Percentiles rank a stretch among this genome's conserved stretches.
These are phyloP conservation scores for Candida mesenterica DNA, from an alignment of 1,139 yeast genomes.

Conservation along the genomic window DNA sequence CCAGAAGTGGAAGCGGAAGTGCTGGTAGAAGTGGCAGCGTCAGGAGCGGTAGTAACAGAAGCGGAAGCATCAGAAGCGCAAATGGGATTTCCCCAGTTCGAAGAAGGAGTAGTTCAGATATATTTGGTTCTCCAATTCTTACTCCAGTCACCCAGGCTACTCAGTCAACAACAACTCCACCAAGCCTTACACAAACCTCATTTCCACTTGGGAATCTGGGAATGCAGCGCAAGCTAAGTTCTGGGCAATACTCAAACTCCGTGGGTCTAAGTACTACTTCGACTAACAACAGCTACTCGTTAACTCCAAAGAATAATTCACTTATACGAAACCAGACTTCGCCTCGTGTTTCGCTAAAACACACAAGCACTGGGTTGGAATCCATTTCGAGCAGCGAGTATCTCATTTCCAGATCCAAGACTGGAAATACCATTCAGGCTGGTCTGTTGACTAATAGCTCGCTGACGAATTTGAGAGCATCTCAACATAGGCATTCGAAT, in stretches of 20 bases:
- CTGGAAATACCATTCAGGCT: conserved; percentile 4
- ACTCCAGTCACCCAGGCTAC: conserved; percentile 3
- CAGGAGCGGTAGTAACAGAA: neutral
- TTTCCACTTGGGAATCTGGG: neutral
- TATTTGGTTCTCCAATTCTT: conserved; percentile 8
- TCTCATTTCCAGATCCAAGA: conserved; percentile 10
- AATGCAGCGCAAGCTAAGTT: neutral
- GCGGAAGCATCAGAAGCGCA: neutral
- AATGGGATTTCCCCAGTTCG: conserved; percentile 3
- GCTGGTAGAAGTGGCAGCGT: neutral
- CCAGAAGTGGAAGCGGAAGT: neutral
- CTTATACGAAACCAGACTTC: conserved; percentile 7
- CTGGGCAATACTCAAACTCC: neutral
- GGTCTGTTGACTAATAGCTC: conserved; percentile 5
- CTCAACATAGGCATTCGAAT: conserved; percentile 25
- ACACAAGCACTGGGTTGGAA: conserved; percentile 11
- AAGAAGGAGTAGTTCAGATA: conserved; percentile 6
- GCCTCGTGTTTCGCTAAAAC: conserved; percentile 8
- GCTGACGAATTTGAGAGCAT: conserved; percentile 3
- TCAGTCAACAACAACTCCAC: neutral
- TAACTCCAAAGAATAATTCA: conserved; percentile 5
- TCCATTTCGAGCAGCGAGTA: conserved; percentile 9
- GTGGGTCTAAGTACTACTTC: conserved; percentile 8
- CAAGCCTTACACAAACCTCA: neutral
- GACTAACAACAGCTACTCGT: conserved; percentile 6